Conservation (phyloP, 148 eudicot species). For the Rhododendron mucronatum region DNA sequence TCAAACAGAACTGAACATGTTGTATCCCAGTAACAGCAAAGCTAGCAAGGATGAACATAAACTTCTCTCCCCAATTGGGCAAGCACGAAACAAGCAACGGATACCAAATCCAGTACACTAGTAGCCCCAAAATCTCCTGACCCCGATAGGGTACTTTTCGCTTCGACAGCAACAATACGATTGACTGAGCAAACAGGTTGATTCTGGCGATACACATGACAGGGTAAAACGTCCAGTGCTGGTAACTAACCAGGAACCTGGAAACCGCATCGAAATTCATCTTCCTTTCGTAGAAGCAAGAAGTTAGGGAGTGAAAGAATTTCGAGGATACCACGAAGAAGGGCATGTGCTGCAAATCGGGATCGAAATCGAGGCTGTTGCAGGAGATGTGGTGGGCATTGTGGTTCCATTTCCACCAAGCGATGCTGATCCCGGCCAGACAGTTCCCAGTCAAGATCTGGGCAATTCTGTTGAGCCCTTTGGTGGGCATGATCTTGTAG, state of each 20-base stretch:
- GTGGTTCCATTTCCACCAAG: conserved; percentile 60
- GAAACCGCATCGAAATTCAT: conserved; percentile 37
- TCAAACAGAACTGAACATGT: conserved; percentile 48
- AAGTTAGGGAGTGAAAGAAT: conserved; percentile 35
- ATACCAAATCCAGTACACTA: conserved; percentile 51
- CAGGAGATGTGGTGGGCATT: conserved; percentile 57
- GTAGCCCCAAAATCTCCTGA: conserved; percentile 36
- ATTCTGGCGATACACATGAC: conserved; percentile 42
- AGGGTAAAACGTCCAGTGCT: conserved; percentile 51
- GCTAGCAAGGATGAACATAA: conserved; percentile 27
- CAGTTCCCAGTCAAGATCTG: conserved; percentile 43
- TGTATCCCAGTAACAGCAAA: conserved; percentile 43
- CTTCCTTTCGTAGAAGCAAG: conserved; percentile 37
- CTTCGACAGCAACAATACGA: conserved; percentile 33
- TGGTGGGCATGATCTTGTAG: conserved; percentile 40
- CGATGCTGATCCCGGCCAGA: conserved; percentile 47
- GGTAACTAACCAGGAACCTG: conserved; percentile 44
- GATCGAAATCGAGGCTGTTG: conserved; percentile 51
- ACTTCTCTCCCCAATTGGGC: conserved; percentile 41
- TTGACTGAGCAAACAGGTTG: conserved; percentile 38
- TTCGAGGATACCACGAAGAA: conserved; percentile 44
- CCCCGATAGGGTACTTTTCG: conserved; percentile 30
- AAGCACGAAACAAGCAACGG: conserved; percentile 41
- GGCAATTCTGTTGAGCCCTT: conserved; percentile 22
- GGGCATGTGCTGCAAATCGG: conserved; percentile 51